These are phyloP conservation scores for Chlorella sp. DNA, from an alignment of 139 green algal genomes.

Conservation along the genomic window DNA sequence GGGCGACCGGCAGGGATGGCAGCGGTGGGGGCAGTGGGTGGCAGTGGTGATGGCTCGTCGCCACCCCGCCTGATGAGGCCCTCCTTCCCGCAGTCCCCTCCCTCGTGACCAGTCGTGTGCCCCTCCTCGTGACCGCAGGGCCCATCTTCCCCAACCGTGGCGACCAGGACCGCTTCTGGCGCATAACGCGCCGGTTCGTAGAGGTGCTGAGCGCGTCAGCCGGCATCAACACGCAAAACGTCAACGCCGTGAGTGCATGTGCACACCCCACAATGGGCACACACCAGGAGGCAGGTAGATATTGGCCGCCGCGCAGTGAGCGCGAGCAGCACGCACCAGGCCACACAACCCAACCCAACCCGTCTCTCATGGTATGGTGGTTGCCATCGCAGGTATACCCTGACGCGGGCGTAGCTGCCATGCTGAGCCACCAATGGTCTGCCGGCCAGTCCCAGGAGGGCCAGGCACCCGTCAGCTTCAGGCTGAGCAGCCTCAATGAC, in stretches of 20 bases:
- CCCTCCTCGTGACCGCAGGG: constrained; percentile 15
- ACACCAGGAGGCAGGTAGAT: too few species aligned
- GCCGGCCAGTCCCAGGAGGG: background rate
- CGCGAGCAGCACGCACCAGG: background rate
- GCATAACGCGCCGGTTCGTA: constrained; percentile 46
- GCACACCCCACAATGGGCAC: too few species aligned
- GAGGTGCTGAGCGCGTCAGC: constrained; percentile 25
- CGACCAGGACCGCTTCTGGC: constrained; percentile 73
- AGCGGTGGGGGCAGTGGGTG: background rate
- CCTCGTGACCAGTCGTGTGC: too few species aligned
- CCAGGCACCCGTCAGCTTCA: constrained; percentile 35
- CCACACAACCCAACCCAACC: background rate
- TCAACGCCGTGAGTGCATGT: constrained; percentile 28
- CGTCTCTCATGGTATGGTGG: background rate
- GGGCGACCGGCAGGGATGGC: background rate
- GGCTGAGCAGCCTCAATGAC: constrained; percentile 69
- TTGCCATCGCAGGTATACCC: constrained; percentile 70
- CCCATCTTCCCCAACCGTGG: constrained; percentile 84
- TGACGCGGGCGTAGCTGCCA: constrained; percentile 85
- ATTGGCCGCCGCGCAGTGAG: too few species aligned
- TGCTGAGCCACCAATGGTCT: constrained; percentile 83
- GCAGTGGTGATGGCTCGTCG: too few species aligned
- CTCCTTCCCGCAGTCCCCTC: background rate
- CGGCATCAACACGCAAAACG: background rate
- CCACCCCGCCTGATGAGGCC: background rate